These are phyloP conservation scores for Toxicodendron radicans DNA, from an alignment of 345 rosid genomes.

Conservation along the genomic window DNA sequence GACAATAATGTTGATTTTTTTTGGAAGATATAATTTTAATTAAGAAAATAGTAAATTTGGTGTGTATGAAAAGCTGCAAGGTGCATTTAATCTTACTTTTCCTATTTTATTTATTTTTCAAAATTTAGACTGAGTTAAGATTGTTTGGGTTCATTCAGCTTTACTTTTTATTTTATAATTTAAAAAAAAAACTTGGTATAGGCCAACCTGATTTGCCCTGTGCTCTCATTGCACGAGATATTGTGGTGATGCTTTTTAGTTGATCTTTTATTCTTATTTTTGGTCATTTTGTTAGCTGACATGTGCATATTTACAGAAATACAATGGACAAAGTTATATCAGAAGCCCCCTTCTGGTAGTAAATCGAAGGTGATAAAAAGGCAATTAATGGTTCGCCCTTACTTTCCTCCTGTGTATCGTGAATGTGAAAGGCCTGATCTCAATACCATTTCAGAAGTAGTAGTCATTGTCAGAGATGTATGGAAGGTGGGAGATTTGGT, in stretches of 20 bases:
- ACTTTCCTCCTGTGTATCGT: conserved; percentile 45
- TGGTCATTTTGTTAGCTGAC: conserved; percentile 1
- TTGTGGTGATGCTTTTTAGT: not conserved
- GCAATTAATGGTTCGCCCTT: conserved; percentile 59
- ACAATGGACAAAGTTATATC: conserved; percentile 35
- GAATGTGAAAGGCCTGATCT: conserved; percentile 37
- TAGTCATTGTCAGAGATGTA: conserved; percentile 39
- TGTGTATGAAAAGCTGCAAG: too few relatives aligned
- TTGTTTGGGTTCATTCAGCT: too few relatives aligned
- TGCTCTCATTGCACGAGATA: conserved; percentile 9
- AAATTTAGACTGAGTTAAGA: too few relatives aligned
- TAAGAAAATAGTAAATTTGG: too few relatives aligned
- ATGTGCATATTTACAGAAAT: conserved; percentile 31
- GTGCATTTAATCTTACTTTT: too few relatives aligned
- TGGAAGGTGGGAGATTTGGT: conserved; percentile 72
- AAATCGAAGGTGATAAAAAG: conserved; percentile 19
- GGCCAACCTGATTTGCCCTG: too few relatives aligned
- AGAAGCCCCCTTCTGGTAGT: conserved; percentile 14
- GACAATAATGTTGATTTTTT: too few relatives aligned
- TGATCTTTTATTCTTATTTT: not conserved
- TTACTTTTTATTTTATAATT: too few relatives aligned
- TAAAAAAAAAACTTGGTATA: too few relatives aligned
- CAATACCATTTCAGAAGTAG: conserved; percentile 34
- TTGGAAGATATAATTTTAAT: too few relatives aligned
- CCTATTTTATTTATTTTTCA: too few relatives aligned